phyloP scores from a whole-genome alignment of 1,284 basidiomycete genomes.

The Heimioporus retisporus region DNA sequence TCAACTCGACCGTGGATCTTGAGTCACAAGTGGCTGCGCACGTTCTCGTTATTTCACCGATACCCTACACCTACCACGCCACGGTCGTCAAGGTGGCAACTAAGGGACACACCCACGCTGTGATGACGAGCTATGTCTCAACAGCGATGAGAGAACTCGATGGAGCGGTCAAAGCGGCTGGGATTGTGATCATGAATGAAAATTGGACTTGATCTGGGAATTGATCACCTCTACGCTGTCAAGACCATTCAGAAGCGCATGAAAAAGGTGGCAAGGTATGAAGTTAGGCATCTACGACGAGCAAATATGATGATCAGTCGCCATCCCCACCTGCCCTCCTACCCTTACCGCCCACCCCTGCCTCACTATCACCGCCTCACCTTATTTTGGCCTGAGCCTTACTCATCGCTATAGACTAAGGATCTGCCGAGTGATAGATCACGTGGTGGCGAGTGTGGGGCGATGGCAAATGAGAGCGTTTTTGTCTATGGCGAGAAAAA shows the following conservation, averaged over 20 bases:
- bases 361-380: no score
- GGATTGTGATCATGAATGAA: constrained; percentile 99
- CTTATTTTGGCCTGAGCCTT: no score
- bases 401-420: no score
- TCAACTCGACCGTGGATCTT: constrained; percentile 78
- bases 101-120: constrained; percentile 95
- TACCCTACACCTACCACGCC: constrained; percentile 96
- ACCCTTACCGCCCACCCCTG: no score
- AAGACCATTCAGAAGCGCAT: constrained; percentile 98
- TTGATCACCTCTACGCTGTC: constrained; percentile 96
- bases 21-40: constrained; percentile 86
- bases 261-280: constrained; percentile 92
- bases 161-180: constrained; percentile 86
- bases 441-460: no score
- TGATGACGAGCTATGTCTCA: constrained; percentile 96
- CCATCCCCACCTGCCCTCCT: no score
- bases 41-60: constrained; percentile 96
- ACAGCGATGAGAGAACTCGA: constrained; percentile 94
- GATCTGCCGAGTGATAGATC: no score
- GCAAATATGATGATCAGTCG: constrained; percentile 5
- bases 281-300: constrained; percentile 4
- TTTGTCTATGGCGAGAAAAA: no score
- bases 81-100: constrained; percentile 96
- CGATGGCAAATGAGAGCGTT: no score
- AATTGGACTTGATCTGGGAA: constrained; percentile 97